Evolutionary conservation across 768 basidiomycete genomes (phyloP).

Genomic region (Boletus rufocinnamomeus): DNA sequence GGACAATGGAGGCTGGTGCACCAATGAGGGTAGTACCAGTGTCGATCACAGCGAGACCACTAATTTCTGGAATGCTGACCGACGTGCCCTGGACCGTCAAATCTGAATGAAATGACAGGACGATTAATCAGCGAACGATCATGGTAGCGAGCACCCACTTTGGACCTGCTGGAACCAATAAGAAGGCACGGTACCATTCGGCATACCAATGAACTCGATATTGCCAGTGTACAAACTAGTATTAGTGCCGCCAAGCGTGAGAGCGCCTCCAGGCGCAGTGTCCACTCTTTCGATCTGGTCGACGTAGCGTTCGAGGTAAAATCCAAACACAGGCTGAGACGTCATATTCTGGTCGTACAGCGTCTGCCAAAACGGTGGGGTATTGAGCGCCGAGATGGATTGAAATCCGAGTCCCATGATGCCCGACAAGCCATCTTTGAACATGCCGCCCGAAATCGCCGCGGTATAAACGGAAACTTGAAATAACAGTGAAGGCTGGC

Average conservation of each 20-base stretch:
- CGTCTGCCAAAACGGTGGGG: slow-evolving; percentile 65
- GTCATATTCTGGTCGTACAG: slow-evolving; percentile 45
- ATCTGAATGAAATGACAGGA: slow-evolving; percentile 35
- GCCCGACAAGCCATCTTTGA: slow-evolving; percentile 49
- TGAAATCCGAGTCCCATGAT: slow-evolving; percentile 73
- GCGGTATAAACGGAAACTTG: slow-evolving; percentile 59
- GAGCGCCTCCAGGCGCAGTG: slow-evolving; percentile 58
- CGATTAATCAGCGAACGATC: background rate
- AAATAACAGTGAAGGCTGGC: background rate
- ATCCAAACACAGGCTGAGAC: slow-evolving; percentile 53
- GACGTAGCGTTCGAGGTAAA: slow-evolving; percentile 60
- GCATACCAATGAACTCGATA: slow-evolving; percentile 62
- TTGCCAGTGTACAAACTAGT: slow-evolving; percentile 58
- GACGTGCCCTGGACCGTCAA: slow-evolving; percentile 58
- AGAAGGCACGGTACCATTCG: slow-evolving; percentile 40
- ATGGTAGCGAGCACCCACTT: slow-evolving; percentile 39
- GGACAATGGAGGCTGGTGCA: slow-evolving; percentile 64
- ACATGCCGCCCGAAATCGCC: slow-evolving; percentile 18
- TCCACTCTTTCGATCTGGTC: slow-evolving; percentile 30
- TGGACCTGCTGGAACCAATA: slow-evolving; percentile 57
- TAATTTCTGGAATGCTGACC: slow-evolving; percentile 44
- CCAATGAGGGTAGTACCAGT: slow-evolving; percentile 93
- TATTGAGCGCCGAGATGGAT: slow-evolving; percentile 52
- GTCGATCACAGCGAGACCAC: slow-evolving; percentile 71
- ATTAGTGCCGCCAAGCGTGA: slow-evolving; percentile 69